Evolutionary conservation across 2,329 filamentous ascomycete genomes (phyloP), one percentile per base, ranked within the genome.

Genomic region (Fusarium pininemorale): DNA sequence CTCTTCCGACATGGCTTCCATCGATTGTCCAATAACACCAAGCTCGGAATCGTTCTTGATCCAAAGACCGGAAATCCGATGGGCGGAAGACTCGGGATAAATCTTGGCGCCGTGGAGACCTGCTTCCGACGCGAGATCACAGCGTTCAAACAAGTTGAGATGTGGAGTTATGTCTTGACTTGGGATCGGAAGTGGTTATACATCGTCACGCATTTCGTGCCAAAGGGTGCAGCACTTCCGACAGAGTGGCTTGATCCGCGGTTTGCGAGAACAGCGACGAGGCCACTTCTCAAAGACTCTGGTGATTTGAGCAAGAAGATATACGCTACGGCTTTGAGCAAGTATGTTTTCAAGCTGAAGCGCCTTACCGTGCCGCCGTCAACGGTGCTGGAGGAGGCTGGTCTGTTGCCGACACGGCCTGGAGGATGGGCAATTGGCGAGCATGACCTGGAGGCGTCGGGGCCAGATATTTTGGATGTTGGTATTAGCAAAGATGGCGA

Each of bases 161-260:
- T 66, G 28, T 68, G 65, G 65, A 68, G 45, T 5, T 48, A 56
- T 16, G 39, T 65, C 5, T 28, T 60, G 16, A 42, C 61, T 35
- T 68, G 65, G 65, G 65, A 68, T 48, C 28, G 39, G 5, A 66
- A 68, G 18, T 68, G 65, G 61, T 16, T 68, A 2, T 68, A 66
- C 32, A 50, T 65, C 8, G 41, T 68, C 0, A 48, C 65, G 7
- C 54, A 66, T 38, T 66, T 66, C n/a, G 32, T 68, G 4, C 32
- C 54, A 1, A 64, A 64, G 14, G 53, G 51, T 9, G 26, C 61
- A 24, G 45, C 39, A 18, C 50, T 65, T 20, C 65, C 61, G 3
- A 50, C 53, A 7, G 61, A 54, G 16, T 35, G 63, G 50, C 42
- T 38, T 22, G 22, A 35, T 24, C 30, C 14, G 2, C 30, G 32